Evolutionary conservation across 1,284 basidiomycete species (phyloP).

Genomic region (Cryptococcus floricola): DNA sequence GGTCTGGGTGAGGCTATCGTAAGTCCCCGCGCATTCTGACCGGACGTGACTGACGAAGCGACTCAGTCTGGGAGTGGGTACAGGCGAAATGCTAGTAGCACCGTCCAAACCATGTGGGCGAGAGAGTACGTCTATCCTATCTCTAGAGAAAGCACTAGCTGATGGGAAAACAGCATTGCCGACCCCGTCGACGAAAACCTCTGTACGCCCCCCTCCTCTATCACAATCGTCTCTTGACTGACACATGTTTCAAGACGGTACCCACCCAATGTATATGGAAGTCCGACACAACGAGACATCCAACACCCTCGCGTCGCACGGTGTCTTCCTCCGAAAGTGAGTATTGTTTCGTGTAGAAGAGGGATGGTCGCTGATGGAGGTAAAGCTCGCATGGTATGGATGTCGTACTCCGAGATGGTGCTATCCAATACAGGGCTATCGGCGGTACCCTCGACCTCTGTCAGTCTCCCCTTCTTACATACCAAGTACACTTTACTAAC

Average conservation of each 20-base stretch:
- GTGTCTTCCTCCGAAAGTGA: slow-evolving; percentile 30
- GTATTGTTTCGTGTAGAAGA: neutral
- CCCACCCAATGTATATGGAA: slow-evolving; percentile 30
- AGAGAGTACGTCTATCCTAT: too few species aligned
- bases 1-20: slow-evolving; percentile 71
- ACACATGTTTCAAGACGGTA: slow-evolving; percentile 13
- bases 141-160: too few species aligned
- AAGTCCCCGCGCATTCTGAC: slow-evolving; percentile 19
- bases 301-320: slow-evolving; percentile 15
- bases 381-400: slow-evolving; percentile 35
- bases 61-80: slow-evolving; percentile 11
- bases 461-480: neutral
- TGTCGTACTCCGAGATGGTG: slow-evolving; percentile 21
- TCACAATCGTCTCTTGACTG: neutral
- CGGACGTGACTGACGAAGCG: slow-evolving; percentile 1
- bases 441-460: slow-evolving; percentile 35
- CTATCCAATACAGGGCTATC: slow-evolving; percentile 26
- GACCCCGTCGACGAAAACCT: slow-evolving; percentile 29
- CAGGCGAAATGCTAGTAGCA: slow-evolving; percentile 12
- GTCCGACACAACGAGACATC: slow-evolving; percentile 14
- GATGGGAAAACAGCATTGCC: too few species aligned
- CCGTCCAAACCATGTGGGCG: slow-evolving; percentile 29
- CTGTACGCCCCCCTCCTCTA: slow-evolving; percentile 9
- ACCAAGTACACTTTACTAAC: neutral
- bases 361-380: neutral